Evolutionary conservation across 2,329 filamentous ascomycete genomes (phyloP).

Genomic region (Talaromyces atroroseus): DNA sequence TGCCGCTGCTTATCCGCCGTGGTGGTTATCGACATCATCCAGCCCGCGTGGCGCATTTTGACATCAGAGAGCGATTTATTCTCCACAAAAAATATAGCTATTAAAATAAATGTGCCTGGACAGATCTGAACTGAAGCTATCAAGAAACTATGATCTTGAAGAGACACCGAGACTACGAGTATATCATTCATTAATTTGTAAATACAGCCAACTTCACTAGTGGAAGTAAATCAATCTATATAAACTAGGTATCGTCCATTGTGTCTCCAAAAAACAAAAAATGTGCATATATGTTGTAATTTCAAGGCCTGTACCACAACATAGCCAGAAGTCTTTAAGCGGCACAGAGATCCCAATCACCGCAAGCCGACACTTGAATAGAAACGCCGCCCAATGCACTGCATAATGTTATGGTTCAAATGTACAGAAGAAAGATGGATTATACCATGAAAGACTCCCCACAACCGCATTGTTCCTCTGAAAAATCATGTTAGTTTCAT

Average conservation of each 20-base stretch:
- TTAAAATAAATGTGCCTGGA: neutral
- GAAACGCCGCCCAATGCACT: conserved; percentile 36
- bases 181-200: neutral
- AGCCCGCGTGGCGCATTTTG: too few relatives aligned
- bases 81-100: too few relatives aligned
- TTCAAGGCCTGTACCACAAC: neutral
- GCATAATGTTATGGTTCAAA: conserved; percentile 20
- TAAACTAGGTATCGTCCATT: conserved; percentile 1
- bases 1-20: neutral
- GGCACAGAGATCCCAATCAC: neutral
- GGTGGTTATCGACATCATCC: neutral
- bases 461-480: conserved; percentile 93
- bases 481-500: neutral
- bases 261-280: neutral
- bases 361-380: neutral
- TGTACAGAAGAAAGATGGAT: conserved; percentile 10
- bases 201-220: neutral
- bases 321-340: neutral
- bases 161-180: neutral
- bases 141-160: too few relatives aligned
- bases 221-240: neutral
- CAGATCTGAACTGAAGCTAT: too few relatives aligned
- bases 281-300: neutral
- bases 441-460: conserved; percentile 91
- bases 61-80: too few relatives aligned